Evolutionary conservation across 805 yeast species (phyloP), one percentile per base, ranked within the genome.

Genomic region (Teunomyces stri): DNA sequence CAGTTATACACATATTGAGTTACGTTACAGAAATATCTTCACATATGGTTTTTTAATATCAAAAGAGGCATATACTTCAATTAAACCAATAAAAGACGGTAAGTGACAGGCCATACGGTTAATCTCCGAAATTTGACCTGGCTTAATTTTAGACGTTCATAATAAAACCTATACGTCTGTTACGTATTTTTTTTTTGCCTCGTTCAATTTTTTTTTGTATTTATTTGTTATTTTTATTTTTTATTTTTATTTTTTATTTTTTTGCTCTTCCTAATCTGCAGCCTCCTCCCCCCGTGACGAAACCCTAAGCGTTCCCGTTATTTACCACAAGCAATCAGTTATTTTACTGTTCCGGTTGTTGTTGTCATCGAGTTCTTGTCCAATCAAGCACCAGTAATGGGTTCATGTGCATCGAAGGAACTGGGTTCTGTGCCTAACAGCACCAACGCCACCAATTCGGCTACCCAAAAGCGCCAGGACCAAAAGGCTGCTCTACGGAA

Each of bases 401-500:
- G 55, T 18, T 37, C 54, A 18, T 50, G 55, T 29, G 47, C 49
- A 22, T 52, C 56, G 12, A 52, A 52, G 37, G 56, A 52, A 22
- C 46, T 42, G 30, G 42, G 36, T 15, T 42, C 49, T 10, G 13
- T 13, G 12, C 20, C 46, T 31, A 31, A 13, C 9, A 31, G 36
- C 7, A n/a, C 47, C 27, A 18, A 27, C 6, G 22, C 34, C 11
- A 4, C 44, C 29, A 42, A 50, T 22, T n/a, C 48, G 18, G 42
- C 12, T 11, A 36, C 40, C 28, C 46, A 41, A 35, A 55, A 50
- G 29, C 57, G 60, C 28, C 52, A 53, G 33, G 47, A 50, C 22
- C 61, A 57, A 36, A 49, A 48, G 42, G 46, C 35, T 22, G 46
- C 51, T 11, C 42, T 52, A 29, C 46, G 44, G n/a, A 46, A 44